Base-by-base conservation (phyloP, 1,284 basidiomycete species). In the Fomitopsis pinicola region DNA sequence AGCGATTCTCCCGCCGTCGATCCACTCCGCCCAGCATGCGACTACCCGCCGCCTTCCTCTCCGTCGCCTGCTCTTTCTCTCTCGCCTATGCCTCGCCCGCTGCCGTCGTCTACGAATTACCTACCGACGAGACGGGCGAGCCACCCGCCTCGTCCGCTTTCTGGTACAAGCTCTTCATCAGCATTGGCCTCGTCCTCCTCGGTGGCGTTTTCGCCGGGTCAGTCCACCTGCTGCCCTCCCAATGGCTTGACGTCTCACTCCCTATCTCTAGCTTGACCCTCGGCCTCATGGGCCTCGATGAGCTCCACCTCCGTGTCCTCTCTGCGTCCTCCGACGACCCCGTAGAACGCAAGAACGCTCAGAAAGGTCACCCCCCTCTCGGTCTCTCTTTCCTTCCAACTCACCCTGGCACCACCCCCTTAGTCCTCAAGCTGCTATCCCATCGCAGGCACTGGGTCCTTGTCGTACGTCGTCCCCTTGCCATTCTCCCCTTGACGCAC, bases 401-500 rank as follows among this genome's bases (percentile, higher is more conserved):
- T 54, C 15, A 48, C 12, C 33, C 36, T 36, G 2, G 22, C 22
- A 14, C 14, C 15, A 6, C 14, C 14, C 12, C 14, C 14, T 64
- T 64, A 90, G 94, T 96, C 1, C 75, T 95, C 45, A 78, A 76
- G n/a, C 79, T 98, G 2, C 85, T 98, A 75, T 78, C 78, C 57
- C 88, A 83, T 68, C 94, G 95, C 0, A 83, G 94, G 12, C 96
- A 98, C 75, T 98, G 96, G 95, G 94, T 98, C 12, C 83, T 98
- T 22, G 94, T 97, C 55, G 91, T 93, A 71, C 63, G 88, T 82
- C 5, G 30, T 8, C 8, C 33, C 22, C 22, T 22, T 22, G 22
- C 22, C 14, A 14, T 28, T 19, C 8, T 26, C 33, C 1, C 9
- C 22, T 19, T 10, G 17, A 0, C 6, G 7, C 10, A 4, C 6